These are phyloP conservation scores for Helicocarpus griseus DNA, from an alignment of 2,329 filamentous ascomycete species.

Conservation along the genomic window DNA sequence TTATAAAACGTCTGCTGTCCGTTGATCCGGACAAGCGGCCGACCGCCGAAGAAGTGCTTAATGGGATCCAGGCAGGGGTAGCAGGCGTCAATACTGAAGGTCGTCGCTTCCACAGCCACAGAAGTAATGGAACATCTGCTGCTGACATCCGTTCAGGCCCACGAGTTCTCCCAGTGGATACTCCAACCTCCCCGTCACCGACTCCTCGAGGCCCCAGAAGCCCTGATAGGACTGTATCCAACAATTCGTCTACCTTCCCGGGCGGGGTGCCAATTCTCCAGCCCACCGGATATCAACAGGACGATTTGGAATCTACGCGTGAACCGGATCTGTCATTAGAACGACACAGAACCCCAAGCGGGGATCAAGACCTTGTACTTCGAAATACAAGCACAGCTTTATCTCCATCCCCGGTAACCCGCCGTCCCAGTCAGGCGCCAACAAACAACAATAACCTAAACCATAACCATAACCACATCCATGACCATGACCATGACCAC, in stretches of 20 bases:
- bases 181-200: conserved; percentile 18
- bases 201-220: conserved; percentile 11
- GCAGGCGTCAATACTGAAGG: conserved; percentile 32
- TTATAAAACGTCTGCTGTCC: conserved; percentile 71
- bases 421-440: conserved; percentile 18
- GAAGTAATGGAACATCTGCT: conserved; percentile 14
- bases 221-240: conserved; percentile 13
- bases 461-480: conserved; percentile 5
- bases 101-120: conserved; percentile 29
- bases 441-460: conserved; percentile 11
- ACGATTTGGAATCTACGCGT: not conserved
- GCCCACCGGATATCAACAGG: conserved; percentile 1
- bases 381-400: conserved; percentile 11
- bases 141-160: conserved; percentile 24
- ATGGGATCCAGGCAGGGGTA: conserved; percentile 54
- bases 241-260: not conserved
- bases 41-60: conserved; percentile 74
- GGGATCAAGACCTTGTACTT: conserved; percentile 4
- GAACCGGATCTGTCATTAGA: not conserved
- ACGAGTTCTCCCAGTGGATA: conserved; percentile 33
- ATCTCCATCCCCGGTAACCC: conserved; percentile 21
- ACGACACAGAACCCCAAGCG: not conserved
- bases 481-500: conserved; percentile 1
- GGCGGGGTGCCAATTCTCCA: not conserved
- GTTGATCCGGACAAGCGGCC: conserved; percentile 68